A percentile compares a stretch with the other conserved stretches of the same genome.
Evolutionary conservation across 2,329 filamentous ascomycete genomes (phyloP).

Genomic region (Aspergillus latus): DNA sequence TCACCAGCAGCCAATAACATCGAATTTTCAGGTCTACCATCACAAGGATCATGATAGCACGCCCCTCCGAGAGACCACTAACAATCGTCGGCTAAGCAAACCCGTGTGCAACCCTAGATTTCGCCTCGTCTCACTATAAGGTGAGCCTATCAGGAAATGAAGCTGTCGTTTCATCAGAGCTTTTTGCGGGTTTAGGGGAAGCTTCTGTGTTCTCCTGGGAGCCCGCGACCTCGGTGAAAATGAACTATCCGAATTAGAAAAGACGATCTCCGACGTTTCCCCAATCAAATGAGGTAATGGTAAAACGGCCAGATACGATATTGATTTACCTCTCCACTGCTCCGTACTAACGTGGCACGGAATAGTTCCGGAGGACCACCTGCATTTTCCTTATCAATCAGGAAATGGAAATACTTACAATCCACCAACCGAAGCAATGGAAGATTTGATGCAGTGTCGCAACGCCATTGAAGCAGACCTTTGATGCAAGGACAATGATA

Average conservation of each 20-base stretch:
- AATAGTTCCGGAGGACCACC: conserved; percentile 7
- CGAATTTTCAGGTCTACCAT: neutral
- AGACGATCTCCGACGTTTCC: neutral
- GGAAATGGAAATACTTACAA: conserved; percentile 8
- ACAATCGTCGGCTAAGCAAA: conserved; percentile 7
- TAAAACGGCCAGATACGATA: conserved; percentile 5
- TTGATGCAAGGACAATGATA: neutral
- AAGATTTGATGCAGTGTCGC: conserved; percentile 3
- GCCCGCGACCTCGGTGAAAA: neutral
- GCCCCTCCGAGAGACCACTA: conserved; percentile 11
- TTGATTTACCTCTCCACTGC: conserved; percentile 6
- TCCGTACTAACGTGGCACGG: conserved; percentile 11
- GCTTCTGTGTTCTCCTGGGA: neutral
- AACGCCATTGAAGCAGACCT: neutral
- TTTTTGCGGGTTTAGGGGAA: conserved; percentile 11
- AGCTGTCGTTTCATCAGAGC: conserved; percentile 3
- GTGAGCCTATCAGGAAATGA: conserved; percentile 7
- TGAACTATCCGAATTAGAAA: neutral
- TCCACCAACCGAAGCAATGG: conserved; percentile 10
- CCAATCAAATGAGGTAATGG: neutral
- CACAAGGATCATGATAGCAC: conserved; percentile 12
- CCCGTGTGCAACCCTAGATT: conserved; percentile 21
- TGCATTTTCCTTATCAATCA: conserved; percentile 21
- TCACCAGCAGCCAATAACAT: conserved; percentile 10
- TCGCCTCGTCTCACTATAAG: conserved; percentile 8